Conservation (phyloP, 352 stramenopile species). For the Phytopythium aichiense region DNA sequence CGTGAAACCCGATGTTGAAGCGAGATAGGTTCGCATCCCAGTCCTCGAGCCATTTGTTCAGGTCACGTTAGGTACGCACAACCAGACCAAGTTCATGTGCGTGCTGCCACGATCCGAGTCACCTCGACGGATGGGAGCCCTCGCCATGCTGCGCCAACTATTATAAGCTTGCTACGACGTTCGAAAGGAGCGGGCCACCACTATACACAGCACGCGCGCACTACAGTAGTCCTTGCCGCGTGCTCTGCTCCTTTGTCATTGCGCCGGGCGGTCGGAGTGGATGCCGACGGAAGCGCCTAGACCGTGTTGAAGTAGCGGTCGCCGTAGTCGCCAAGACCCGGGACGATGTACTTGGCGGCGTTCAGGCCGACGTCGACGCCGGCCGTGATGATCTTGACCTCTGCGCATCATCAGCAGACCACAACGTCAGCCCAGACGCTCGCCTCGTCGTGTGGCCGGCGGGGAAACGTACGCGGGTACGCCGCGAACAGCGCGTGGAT, state of each 20-base stretch:
- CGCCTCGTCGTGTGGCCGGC: not conserved
- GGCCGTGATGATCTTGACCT: conserved; percentile 77
- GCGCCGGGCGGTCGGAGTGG: not conserved
- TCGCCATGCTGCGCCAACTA: not conserved
- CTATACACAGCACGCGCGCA: not conserved
- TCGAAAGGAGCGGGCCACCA: not conserved
- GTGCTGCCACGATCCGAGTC: no score
- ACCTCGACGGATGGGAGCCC: no score
- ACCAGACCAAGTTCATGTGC: no score
- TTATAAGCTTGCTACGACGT: not conserved
- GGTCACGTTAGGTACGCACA: no score
- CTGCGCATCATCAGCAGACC: conserved; percentile 13
- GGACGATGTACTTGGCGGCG: conserved; percentile 95
- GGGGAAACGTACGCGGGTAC: conserved; percentile 51
- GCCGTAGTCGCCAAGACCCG: conserved; percentile 95
- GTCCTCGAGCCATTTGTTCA: no score
- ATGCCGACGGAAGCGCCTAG: conserved; percentile 3
- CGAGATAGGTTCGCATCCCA: no score
- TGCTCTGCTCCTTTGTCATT: not conserved
- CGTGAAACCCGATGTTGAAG: no score
- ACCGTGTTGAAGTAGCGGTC: conserved; percentile 91
- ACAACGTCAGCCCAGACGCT: not conserved
- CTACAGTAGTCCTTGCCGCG: not conserved
- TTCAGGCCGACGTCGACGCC: conserved; percentile 88
- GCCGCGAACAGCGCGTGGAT: conserved; percentile 67